Conservation (phyloP, 495 filamentous ascomycete species). For the Hapsidospora chrysogenum region DNA sequence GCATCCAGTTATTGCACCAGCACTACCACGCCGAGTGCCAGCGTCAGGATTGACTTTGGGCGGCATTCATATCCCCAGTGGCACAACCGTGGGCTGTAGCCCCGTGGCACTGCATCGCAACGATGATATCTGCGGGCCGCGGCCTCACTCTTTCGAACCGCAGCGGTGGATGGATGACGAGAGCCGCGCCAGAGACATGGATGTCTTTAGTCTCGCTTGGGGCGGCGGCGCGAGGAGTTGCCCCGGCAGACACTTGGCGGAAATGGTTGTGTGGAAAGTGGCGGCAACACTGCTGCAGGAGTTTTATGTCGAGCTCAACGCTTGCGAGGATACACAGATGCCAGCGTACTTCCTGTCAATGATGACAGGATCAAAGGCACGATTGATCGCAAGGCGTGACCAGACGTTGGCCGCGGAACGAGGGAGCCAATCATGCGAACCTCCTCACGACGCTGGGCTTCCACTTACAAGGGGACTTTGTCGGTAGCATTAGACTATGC, state of each 20-base stretch:
- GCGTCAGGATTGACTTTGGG: conserved; percentile 27
- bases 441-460: too few species aligned
- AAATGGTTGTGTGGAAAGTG: conserved; percentile 47
- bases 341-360: conserved; percentile 22
- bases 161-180: conserved; percentile 36
- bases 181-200: conserved; percentile 20
- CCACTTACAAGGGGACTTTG: too few species aligned
- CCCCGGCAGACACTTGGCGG: conserved; percentile 48
- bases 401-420: too few species aligned
- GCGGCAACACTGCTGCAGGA: conserved; percentile 41
- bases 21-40: conserved; percentile 40
- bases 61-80: conserved; percentile 33
- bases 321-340: conserved; percentile 9
- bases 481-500: too few species aligned
- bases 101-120: conserved; percentile 41
- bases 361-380: conserved; percentile 17
- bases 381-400: too few species aligned
- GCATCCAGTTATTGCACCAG: conserved; percentile 39
- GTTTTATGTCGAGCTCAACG: conserved; percentile 30
- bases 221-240: conserved; percentile 50
- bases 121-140: conserved; percentile 32
- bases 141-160: conserved; percentile 35
- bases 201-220: conserved; percentile 32
- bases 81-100: conserved; percentile 40
- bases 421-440: too few species aligned